A percentile compares a stretch with the other conserved stretches of the same genome.
Conservation (phyloP, 2,329 filamentous ascomycete species). For the Talaromyces atroroseus region DNA sequence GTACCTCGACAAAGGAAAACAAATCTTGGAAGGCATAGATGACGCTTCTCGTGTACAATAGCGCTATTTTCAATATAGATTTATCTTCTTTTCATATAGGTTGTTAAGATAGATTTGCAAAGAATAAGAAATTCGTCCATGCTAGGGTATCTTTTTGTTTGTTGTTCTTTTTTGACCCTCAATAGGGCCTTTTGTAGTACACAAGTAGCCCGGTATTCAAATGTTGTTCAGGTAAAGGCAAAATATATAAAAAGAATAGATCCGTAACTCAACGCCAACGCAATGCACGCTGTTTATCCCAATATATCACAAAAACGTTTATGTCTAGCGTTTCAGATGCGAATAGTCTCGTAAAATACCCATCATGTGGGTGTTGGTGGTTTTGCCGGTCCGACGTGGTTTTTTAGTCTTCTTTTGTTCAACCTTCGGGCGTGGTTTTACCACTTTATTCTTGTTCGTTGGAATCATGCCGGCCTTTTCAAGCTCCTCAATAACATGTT, state of each 20-base stretch:
- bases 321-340: conserved; percentile 36
- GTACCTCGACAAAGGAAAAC: no score
- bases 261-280: conserved; percentile 18
- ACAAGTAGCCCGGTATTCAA: background rate
- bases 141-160: conserved; percentile 15
- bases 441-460: conserved; percentile 70
- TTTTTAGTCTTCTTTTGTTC: conserved; percentile 70
- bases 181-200: background rate
- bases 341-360: conserved; percentile 72
- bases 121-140: conserved; percentile 4
- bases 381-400: conserved; percentile 67
- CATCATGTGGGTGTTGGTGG: conserved; percentile 82
- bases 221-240: background rate
- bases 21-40: background rate
- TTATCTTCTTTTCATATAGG: background rate
- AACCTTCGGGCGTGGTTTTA: conserved; percentile 51
- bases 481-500: conserved; percentile 72
- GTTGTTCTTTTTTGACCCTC: conserved; percentile 1
- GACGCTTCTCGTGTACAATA: conserved; percentile 4
- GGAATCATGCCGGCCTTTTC: conserved; percentile 75
- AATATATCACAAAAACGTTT: background rate
- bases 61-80: background rate
- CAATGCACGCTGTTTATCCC: conserved; percentile 17
- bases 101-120: background rate
- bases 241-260: conserved; percentile 3